phyloP scores from a whole-genome alignment of 169 alveolate species.

The Eimeria maxima region DNA sequence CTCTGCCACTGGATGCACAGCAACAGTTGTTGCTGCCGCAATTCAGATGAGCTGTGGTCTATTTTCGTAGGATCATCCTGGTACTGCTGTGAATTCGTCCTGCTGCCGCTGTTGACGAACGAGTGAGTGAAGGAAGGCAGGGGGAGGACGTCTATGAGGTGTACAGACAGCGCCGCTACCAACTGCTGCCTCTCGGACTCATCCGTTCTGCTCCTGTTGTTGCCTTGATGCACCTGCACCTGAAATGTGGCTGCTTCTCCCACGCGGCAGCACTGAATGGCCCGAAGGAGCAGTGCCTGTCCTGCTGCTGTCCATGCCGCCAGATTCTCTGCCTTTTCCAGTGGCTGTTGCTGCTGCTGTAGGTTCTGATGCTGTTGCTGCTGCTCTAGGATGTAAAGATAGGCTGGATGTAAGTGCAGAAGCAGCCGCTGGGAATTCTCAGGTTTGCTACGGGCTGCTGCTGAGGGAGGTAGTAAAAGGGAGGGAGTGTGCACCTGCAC shows the following conservation, averaged over 20 bases:
- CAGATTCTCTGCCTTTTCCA: neutral
- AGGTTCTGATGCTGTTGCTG: constrained; percentile 18
- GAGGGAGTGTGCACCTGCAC: constrained; percentile 61
- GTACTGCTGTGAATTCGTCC: neutral
- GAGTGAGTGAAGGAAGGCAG: constrained; percentile 3
- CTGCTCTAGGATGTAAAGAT: constrained; percentile 22
- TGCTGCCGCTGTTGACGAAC: constrained; percentile 32
- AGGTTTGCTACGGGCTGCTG: constrained; percentile 56
- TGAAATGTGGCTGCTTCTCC: constrained; percentile 69
- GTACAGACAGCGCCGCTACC: constrained; percentile 5
- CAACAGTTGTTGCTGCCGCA: constrained; percentile 55
- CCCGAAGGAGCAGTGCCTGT: constrained; percentile 64
- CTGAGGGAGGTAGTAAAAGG: constrained; percentile 12
- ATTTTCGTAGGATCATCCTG: neutral
- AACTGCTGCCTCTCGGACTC: constrained; percentile 37
- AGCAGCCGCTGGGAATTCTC: constrained; percentile 50
- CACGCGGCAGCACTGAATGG: constrained; percentile 63
- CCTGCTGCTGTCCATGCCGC: constrained; percentile 68
- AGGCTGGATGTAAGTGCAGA: constrained; percentile 52
- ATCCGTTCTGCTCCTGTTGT: neutral
- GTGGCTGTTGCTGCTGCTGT: constrained; percentile 27
- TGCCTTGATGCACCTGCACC: constrained; percentile 12
- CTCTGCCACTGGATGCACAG: constrained; percentile 56
- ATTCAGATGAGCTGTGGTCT: neutral
- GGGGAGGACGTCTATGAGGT: constrained; percentile 42